These are phyloP conservation scores for Abelmoschus esculentus DNA, from an alignment of 345 rosid genomes.

Conservation along the genomic window DNA sequence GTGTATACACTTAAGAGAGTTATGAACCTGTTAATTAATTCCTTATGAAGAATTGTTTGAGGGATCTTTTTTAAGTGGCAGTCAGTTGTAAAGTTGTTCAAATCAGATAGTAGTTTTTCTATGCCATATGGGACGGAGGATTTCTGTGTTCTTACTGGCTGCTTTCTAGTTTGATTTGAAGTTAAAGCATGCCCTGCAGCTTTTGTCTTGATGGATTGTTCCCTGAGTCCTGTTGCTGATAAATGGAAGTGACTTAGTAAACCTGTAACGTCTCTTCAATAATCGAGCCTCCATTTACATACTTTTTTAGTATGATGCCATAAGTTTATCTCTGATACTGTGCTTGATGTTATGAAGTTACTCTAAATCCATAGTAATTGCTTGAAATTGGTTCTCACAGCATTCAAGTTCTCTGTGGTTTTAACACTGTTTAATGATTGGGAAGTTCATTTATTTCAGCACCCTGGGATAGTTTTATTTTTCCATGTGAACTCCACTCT, in stretches of 20 bases:
- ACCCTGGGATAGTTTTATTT: not conserved
- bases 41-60: not conserved
- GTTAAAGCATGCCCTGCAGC: too few relatives aligned
- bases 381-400: not conserved
- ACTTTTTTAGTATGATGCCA: not conserved
- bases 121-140: not conserved
- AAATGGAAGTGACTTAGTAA: not conserved
- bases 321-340: not conserved
- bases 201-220: not conserved
- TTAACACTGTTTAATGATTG: not conserved
- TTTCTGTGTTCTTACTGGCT: not conserved
- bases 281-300: not conserved
- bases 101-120: not conserved
- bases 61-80: not conserved
- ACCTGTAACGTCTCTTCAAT: not conserved
- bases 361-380: not conserved
- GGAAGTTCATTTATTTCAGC: not conserved
- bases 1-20: not conserved
- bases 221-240: not conserved
- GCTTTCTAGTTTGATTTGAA: not conserved
- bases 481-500: not conserved
- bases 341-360: constrained; percentile 4
- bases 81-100: not conserved
- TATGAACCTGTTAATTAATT: not conserved
- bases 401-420: not conserved